phyloP scores from a whole-genome alignment of 1,284 basidiomycete species.

The Kwoniella shivajii region DNA sequence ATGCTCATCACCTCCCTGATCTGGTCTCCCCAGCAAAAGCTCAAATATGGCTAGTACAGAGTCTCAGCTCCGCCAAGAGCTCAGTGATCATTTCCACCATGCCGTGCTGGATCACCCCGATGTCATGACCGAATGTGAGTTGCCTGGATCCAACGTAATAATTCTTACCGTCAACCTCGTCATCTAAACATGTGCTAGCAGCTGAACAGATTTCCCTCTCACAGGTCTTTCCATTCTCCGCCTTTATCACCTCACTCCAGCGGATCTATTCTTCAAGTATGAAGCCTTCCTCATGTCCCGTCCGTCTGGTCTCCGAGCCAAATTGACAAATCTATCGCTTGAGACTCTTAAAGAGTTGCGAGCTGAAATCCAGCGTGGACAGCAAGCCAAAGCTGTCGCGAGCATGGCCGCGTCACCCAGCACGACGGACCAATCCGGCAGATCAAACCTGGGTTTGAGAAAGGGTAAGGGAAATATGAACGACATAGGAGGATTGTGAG shows the following conservation, averaged over 20 bases:
- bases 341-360: conserved; percentile 51
- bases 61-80: conserved; percentile 27
- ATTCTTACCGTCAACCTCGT: too few species aligned
- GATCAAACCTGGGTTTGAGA: conserved; percentile 31
- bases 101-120: conserved; percentile 44
- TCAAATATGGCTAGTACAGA: conserved; percentile 29
- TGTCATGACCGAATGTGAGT: conserved; percentile 50
- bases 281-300: conserved; percentile 55
- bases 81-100: conserved; percentile 37
- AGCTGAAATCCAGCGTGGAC: conserved; percentile 52
- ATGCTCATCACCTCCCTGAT: neutral
- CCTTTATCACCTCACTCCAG: conserved; percentile 48
- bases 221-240: conserved; percentile 52
- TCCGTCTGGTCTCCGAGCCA: conserved; percentile 47
- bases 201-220: neutral
- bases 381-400: conserved; percentile 38
- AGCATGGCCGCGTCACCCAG: neutral
- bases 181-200: too few species aligned
- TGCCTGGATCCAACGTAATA: neutral
- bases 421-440: conserved; percentile 14
- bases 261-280: conserved; percentile 56
- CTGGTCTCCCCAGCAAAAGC: neutral
- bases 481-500: conserved; percentile 52
- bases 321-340: conserved; percentile 44
- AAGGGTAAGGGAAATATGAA: conserved; percentile 30